Conservation (phyloP, 2,329 filamentous ascomycete species). For the Phyllosticta citrichinensis region DNA sequence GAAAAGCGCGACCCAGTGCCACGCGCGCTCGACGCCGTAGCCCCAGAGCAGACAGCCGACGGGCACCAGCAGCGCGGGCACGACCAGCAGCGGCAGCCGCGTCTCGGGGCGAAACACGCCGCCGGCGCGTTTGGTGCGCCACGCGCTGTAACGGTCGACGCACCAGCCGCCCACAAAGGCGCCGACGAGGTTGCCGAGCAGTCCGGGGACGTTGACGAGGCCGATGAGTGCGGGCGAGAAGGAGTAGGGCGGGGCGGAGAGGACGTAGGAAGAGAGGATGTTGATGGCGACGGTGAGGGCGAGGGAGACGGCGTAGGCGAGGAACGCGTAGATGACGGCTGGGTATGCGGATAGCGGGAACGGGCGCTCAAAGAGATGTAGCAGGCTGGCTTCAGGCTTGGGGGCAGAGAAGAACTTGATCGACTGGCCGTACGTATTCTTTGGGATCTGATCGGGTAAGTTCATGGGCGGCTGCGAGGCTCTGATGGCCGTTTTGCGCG, state of each 20-base stretch:
- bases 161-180: conserved; percentile 34
- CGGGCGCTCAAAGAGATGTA: conserved; percentile 27
- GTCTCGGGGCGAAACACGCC: conserved; percentile 39
- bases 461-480: neutral
- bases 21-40: conserved; percentile 31
- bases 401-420: conserved; percentile 24
- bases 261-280: conserved; percentile 29
- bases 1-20: conserved; percentile 37
- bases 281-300: conserved; percentile 31
- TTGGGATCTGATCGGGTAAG: conserved; percentile 12
- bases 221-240: conserved; percentile 28
- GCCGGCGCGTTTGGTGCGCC: conserved; percentile 29
- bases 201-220: conserved; percentile 30
- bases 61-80: conserved; percentile 33
- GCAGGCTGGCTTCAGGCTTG: conserved; percentile 19
- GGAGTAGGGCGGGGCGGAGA: conserved; percentile 30
- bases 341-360: conserved; percentile 30
- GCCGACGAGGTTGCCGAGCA: conserved; percentile 36
- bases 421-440: conserved; percentile 26
- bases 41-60: conserved; percentile 37
- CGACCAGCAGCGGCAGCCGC: conserved; percentile 30
- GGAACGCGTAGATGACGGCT: conserved; percentile 27
- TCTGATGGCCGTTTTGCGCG: neutral
- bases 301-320: conserved; percentile 28
- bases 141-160: conserved; percentile 35